A percentile compares a stretch with the other conserved stretches of the same genome.
These are phyloP conservation scores for Tricholoma terreum DNA, from an alignment of 768 basidiomycete genomes.

Conservation along the genomic window DNA sequence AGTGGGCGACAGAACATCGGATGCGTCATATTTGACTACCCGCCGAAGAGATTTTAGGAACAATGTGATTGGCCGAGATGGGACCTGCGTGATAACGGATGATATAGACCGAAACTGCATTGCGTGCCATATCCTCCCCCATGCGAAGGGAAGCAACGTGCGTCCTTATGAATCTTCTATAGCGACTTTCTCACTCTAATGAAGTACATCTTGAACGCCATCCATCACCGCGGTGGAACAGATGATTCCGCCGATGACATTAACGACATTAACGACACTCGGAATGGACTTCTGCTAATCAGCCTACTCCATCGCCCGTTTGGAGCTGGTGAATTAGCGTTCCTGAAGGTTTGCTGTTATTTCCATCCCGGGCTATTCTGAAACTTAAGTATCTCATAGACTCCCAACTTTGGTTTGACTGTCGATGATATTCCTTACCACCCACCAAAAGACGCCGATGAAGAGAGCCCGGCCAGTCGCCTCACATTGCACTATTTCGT, in stretches of 20 bases:
- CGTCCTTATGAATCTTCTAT: neutral
- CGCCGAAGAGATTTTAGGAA: neutral
- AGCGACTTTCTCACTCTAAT: neutral
- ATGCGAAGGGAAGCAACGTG: neutral
- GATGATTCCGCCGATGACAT: neutral
- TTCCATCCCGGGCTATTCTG: slow-evolving; percentile 4
- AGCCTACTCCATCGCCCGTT: slow-evolving; percentile 6
- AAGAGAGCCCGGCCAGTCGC: too few species aligned
- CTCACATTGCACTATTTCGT: too few species aligned
- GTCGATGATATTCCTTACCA: neutral
- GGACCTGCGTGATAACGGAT: neutral
- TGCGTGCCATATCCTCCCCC: neutral
- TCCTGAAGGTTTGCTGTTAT: slow-evolving; percentile 14
- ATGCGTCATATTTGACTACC: neutral
- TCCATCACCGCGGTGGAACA: neutral
- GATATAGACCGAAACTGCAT: neutral
- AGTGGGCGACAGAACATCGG: neutral
- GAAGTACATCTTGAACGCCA: neutral
- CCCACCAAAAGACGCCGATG: neutral
- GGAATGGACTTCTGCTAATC: slow-evolving; percentile 11
- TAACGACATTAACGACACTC: slow-evolving; percentile 10
- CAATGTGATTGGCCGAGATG: neutral
- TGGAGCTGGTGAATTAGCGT: slow-evolving; percentile 8
- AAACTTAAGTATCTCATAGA: too few species aligned
- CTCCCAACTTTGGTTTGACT: too few species aligned